A percentile compares a stretch with the other conserved stretches of the same genome.
Evolutionary conservation across 139 green algal species (phyloP).

Genomic region (Chlorokybus atmophyticus): DNA sequence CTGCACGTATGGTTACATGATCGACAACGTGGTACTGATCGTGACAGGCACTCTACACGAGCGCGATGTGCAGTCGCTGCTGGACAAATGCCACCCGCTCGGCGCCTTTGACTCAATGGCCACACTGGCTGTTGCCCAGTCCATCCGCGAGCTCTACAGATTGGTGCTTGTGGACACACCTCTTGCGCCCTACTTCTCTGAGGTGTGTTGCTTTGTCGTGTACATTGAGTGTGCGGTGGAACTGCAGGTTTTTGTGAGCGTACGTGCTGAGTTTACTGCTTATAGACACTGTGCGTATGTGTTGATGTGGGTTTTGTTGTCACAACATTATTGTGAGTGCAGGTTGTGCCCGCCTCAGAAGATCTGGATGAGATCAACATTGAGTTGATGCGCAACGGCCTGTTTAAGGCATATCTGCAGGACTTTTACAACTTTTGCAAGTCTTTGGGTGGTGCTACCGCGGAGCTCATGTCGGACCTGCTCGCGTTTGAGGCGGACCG

Average conservation of each 20-base stretch:
- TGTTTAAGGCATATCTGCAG: conserved; percentile 98
- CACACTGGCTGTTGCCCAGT: conserved; percentile 81
- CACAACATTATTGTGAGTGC: neutral
- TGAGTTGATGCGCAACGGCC: conserved; percentile 88
- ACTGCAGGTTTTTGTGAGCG: too few species aligned
- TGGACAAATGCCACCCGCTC: conserved; percentile 96
- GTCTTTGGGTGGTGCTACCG: conserved; percentile 78
- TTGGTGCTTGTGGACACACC: conserved; percentile 94
- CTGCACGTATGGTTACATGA: conserved; percentile 99
- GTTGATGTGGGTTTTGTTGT: neutral
- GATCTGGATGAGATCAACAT: conserved; percentile 99
- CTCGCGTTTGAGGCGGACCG: conserved; percentile 93
- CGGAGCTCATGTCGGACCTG: conserved; percentile 82
- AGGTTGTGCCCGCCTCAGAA: conserved; percentile 30
- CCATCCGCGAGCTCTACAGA: conserved; percentile 92
- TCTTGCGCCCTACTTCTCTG: conserved; percentile 87
- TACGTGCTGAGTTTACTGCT: too few species aligned
- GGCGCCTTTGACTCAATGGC: conserved; percentile 94
- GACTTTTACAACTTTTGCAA: conserved; percentile 71
- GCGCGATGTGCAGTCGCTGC: conserved; percentile 87
- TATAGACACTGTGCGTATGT: neutral
- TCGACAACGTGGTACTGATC: conserved; percentile 99
- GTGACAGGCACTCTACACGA: conserved; percentile 94
- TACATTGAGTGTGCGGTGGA: too few species aligned
- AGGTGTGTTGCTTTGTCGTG: too few species aligned